Evolutionary conservation across 148 eudicot species (phyloP).

Genomic region (Vaccinium vitisidaea): DNA sequence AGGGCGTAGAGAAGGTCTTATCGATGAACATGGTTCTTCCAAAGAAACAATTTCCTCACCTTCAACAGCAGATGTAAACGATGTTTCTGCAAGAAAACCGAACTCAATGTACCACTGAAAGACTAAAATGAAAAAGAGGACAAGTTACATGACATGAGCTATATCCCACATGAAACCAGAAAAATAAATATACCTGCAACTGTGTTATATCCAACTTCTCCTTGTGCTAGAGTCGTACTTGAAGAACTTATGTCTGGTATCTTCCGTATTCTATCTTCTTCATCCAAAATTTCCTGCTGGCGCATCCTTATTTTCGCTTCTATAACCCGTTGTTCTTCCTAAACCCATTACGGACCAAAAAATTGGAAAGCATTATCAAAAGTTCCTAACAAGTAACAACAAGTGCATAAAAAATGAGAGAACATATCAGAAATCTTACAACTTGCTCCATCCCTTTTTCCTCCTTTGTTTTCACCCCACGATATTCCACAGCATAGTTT

Average conservation of each 20-base stretch:
- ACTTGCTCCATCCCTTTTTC: constrained; percentile 91
- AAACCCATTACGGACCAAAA: constrained; percentile 14
- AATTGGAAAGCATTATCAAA: constrained; percentile 1
- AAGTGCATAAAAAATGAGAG: neutral
- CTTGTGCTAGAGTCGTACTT: constrained; percentile 37
- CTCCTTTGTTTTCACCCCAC: constrained; percentile 90
- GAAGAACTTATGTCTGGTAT: constrained; percentile 50
- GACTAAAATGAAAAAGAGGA: neutral
- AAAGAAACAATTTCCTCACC: constrained; percentile 52
- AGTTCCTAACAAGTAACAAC: neutral
- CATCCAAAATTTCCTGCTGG: constrained; percentile 78
- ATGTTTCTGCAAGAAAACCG: constrained; percentile 25
- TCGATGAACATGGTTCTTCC: constrained; percentile 41
- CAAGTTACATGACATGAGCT: neutral
- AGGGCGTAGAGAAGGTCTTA: constrained; percentile 44
- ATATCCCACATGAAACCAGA: neutral
- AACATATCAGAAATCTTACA: constrained; percentile 42
- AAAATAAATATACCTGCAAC: constrained; percentile 36
- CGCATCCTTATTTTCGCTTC: constrained; percentile 99
- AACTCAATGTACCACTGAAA: neutral
- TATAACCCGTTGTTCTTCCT: constrained; percentile 98
- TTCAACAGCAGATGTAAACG: constrained; percentile 39
- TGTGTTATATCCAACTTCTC: constrained; percentile 49
- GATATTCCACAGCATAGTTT: constrained; percentile 95
- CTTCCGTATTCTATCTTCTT: constrained; percentile 64